phyloP scores from a whole-genome alignment of 2,329 filamentous ascomycete genomes.

The Scortechinia acanthostroma region DNA sequence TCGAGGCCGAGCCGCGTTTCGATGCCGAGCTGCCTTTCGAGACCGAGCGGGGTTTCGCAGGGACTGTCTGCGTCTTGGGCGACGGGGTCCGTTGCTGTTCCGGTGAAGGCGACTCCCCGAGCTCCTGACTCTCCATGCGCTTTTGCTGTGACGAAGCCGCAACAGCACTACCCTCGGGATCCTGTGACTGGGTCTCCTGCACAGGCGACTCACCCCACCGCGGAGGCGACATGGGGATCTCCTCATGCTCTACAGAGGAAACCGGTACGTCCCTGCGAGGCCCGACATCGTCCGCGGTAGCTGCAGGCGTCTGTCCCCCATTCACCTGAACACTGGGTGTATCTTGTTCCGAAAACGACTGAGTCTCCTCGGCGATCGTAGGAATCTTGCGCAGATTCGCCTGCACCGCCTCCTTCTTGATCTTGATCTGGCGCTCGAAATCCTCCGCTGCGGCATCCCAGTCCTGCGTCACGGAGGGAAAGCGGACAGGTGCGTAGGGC shows the following conservation, averaged over 20 bases:
- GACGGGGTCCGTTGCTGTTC: not conserved
- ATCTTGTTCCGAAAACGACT: too few species aligned
- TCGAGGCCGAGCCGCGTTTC: too few species aligned
- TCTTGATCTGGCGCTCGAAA: slow-evolving; percentile 8
- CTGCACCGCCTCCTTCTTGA: slow-evolving; percentile 7
- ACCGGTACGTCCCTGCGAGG: slow-evolving; percentile 12
- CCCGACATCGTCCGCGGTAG: not conserved
- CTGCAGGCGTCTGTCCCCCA: too few species aligned
- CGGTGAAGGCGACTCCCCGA: not conserved
- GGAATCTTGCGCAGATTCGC: slow-evolving; percentile 6
- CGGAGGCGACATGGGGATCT: slow-evolving; percentile 10
- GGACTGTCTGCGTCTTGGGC: too few species aligned
- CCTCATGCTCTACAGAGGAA: slow-evolving; percentile 14
- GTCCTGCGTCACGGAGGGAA: slow-evolving; percentile 22
- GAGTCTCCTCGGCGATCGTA: not conserved
- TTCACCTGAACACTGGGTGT: too few species aligned
- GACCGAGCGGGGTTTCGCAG: too few species aligned
- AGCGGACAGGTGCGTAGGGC: slow-evolving; percentile 12
- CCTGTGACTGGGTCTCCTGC: slow-evolving; percentile 1
- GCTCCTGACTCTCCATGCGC: not conserved
- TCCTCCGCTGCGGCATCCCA: slow-evolving; percentile 16
- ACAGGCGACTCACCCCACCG: slow-evolving; percentile 4
- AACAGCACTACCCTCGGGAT: not conserved
- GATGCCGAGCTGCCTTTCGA: too few species aligned
- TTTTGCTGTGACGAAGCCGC: not conserved